phyloP scores from a whole-genome alignment of 257 asterid genomes.

The Petrea volubilis region DNA sequence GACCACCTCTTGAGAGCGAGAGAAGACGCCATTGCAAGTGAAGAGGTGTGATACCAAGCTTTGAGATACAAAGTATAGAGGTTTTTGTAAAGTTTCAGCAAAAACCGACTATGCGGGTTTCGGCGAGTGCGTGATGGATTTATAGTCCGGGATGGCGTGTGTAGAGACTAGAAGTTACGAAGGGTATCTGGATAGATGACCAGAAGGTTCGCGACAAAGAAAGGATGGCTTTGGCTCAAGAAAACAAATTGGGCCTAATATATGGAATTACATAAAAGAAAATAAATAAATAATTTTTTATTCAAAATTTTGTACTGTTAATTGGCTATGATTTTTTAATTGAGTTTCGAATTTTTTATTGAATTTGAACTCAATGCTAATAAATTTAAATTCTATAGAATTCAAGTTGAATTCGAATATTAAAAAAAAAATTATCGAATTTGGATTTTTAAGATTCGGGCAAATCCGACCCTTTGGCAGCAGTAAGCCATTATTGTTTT shows the following conservation, averaged over 20 bases:
- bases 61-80: background rate
- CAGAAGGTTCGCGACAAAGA: conserved; percentile 17
- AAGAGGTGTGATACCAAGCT: background rate
- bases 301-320: too few species aligned
- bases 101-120: background rate
- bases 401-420: too few species aligned
- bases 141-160: background rate
- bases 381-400: too few species aligned
- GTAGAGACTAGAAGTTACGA: conserved; percentile 30
- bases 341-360: too few species aligned
- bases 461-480: too few species aligned
- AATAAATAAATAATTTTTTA: too few species aligned
- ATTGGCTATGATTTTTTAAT: too few species aligned
- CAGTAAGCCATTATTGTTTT: too few species aligned
- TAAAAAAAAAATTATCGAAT: too few species aligned
- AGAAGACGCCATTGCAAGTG: conserved; percentile 42
- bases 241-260: background rate
- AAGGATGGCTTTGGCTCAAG: background rate
- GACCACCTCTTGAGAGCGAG: conserved; percentile 35
- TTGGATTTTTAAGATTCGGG: too few species aligned
- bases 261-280: too few species aligned
- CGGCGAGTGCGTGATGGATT: background rate
- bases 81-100: background rate
- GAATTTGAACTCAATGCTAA: too few species aligned
- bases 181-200: background rate